A percentile compares a stretch with the other conserved stretches of the same genome.
phyloP scores from a whole-genome alignment of 202 grass and related monocot species.

The Zizania palustris region DNA sequence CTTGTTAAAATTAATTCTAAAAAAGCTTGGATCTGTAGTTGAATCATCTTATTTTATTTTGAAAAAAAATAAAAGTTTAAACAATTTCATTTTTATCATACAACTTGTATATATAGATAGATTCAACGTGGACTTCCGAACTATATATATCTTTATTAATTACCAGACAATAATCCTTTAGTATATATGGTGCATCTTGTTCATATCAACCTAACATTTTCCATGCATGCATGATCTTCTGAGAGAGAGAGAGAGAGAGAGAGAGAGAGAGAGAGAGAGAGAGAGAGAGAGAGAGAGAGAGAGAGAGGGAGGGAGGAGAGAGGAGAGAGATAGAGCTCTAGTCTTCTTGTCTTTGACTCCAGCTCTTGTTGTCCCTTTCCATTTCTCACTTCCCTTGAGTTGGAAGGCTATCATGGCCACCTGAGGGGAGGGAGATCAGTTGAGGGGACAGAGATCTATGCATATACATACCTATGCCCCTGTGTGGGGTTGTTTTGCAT shows the following conservation, averaged over 20 bases:
- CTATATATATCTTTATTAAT: no score
- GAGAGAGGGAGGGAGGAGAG: slow-evolving; percentile 2
- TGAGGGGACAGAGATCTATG: slow-evolving; percentile 52
- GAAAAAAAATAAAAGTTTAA: no score
- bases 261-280: slow-evolving; percentile 15
- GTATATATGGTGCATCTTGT: neutral
- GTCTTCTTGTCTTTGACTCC: slow-evolving; percentile 99
- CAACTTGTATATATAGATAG: no score
- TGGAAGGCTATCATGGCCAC: slow-evolving; percentile 75
- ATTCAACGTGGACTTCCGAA: no score
- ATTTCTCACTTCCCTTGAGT: slow-evolving; percentile 83
- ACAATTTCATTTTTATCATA: no score
- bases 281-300: slow-evolving; percentile 6
- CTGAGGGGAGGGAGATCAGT: slow-evolving; percentile 53
- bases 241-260: slow-evolving; percentile 26
- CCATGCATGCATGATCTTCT: neutral
- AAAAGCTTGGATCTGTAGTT: no score
- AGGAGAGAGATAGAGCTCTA: slow-evolving; percentile 23
- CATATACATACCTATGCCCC: slow-evolving; percentile 34
- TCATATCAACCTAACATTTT: slow-evolving; percentile 42
- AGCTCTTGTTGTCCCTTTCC: slow-evolving; percentile 81
- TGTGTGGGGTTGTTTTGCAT: slow-evolving; percentile 77
- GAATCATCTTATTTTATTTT: no score
- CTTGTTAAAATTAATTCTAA: no score
- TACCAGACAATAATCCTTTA: no score